A percentile compares a stretch with the other conserved stretches of the same genome.
These are phyloP conservation scores for Xylaria longipes DNA, from an alignment of 495 filamentous ascomycete species.

Conservation along the genomic window DNA sequence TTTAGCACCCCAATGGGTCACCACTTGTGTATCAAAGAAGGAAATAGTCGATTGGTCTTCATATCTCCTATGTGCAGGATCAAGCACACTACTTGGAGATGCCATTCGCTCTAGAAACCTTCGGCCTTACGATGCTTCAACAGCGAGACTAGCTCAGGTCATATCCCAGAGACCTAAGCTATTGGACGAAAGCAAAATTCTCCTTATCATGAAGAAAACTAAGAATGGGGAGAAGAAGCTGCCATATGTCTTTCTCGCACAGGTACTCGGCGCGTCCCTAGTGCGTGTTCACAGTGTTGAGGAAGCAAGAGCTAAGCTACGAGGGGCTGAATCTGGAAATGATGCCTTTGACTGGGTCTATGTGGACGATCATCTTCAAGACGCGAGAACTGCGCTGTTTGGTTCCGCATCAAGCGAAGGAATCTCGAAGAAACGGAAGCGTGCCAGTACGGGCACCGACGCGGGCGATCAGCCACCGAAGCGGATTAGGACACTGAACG, in stretches of 20 bases:
- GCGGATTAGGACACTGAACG: constrained; percentile 68
- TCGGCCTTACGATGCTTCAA: constrained; percentile 60
- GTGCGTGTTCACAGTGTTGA: constrained; percentile 67
- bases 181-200: constrained; percentile 69
- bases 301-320: constrained; percentile 63
- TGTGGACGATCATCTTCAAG: constrained; percentile 62
- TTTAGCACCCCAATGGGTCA: constrained; percentile 79
- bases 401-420: constrained; percentile 33
- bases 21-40: constrained; percentile 67
- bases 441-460: constrained; percentile 43
- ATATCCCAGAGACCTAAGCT: constrained; percentile 65
- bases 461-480: constrained; percentile 46
- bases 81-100: constrained; percentile 76
- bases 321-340: constrained; percentile 54
- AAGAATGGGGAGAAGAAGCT: constrained; percentile 66
- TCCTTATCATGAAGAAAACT: constrained; percentile 75
- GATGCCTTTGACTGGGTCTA: constrained; percentile 81
- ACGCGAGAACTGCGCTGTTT: constrained; percentile 34
- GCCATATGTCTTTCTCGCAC: constrained; percentile 72
- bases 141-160: constrained; percentile 61
- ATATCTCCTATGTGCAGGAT: constrained; percentile 87
- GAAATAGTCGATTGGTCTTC: constrained; percentile 73
- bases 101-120: constrained; percentile 78
- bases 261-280: constrained; percentile 76
- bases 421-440: constrained; percentile 51